A percentile compares a stretch with the other conserved stretches of the same genome.
phyloP scores from a whole-genome alignment of 2,329 filamentous ascomycete species.

The Lachnellula hyalina region DNA sequence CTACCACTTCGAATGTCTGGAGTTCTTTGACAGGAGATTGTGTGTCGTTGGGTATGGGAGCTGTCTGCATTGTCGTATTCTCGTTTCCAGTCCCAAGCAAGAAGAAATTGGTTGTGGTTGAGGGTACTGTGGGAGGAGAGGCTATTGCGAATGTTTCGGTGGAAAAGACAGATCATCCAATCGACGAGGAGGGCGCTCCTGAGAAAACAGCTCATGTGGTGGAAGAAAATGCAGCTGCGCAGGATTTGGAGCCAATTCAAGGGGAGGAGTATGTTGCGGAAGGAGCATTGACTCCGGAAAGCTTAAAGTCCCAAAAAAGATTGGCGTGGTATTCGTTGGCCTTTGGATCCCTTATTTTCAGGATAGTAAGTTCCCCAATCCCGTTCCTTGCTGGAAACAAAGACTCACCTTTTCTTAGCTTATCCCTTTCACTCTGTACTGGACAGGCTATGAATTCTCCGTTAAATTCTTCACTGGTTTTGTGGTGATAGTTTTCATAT shows the following conservation, averaged over 20 bases:
- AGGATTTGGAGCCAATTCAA: neutral
- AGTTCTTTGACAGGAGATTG: slow-evolving; percentile 1
- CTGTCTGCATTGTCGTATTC: neutral
- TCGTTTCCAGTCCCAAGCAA: neutral
- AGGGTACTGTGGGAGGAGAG: neutral
- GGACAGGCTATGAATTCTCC: neutral
- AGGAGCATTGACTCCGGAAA: neutral
- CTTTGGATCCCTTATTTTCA: neutral
- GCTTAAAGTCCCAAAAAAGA: neutral
- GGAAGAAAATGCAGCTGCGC: neutral
- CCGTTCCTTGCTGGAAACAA: neutral
- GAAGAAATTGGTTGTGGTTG: neutral
- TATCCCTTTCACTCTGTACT: neutral
- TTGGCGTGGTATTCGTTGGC: neutral
- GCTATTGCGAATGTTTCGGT: neutral
- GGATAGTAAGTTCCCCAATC: neutral
- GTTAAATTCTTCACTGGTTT: slow-evolving; percentile 5
- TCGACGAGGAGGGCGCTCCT: neutral
- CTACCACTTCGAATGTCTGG: neutral
- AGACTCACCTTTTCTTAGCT: neutral
- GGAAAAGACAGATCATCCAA: neutral
- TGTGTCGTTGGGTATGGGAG: neutral
- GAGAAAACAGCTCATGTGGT: neutral
- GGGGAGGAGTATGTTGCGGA: neutral
- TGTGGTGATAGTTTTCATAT: slow-evolving; percentile 2